Evolutionary conservation across 306 rosid species (phyloP).

Genomic region (Betula pendula): DNA sequence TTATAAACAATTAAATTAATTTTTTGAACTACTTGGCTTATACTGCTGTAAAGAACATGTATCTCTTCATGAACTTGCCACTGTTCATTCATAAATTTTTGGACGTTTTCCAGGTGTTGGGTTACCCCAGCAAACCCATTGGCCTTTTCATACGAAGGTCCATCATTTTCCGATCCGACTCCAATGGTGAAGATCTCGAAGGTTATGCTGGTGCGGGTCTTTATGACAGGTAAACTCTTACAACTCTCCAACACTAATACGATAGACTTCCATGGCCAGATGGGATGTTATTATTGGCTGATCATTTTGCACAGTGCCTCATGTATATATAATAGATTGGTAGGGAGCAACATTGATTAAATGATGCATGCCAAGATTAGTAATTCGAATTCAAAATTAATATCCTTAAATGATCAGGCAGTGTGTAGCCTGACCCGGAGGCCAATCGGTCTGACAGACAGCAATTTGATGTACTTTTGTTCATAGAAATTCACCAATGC

Average conservation of each 20-base stretch:
- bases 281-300: neutral
- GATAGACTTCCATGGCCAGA: neutral
- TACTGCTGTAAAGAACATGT: slow-evolving; percentile 3
- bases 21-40: neutral
- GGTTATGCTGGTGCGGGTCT: slow-evolving; percentile 99
- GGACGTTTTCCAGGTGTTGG: slow-evolving; percentile 65
- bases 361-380: neutral
- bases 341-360: neutral
- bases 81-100: slow-evolving; percentile 27
- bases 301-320: neutral
- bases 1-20: neutral
- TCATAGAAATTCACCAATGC: neutral
- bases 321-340: neutral
- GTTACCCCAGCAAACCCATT: slow-evolving; percentile 94
- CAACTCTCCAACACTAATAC: neutral
- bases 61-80: slow-evolving; percentile 15
- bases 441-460: neutral
- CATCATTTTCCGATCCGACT: slow-evolving; percentile 93
- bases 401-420: neutral
- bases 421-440: neutral
- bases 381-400: neutral
- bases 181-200: slow-evolving; percentile 98
- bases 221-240: slow-evolving; percentile 75
- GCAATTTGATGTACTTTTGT: neutral
- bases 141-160: slow-evolving; percentile 82